phyloP scores from a whole-genome alignment of 352 stramenopile species.

The Saprolegnia parasitica region DNA sequence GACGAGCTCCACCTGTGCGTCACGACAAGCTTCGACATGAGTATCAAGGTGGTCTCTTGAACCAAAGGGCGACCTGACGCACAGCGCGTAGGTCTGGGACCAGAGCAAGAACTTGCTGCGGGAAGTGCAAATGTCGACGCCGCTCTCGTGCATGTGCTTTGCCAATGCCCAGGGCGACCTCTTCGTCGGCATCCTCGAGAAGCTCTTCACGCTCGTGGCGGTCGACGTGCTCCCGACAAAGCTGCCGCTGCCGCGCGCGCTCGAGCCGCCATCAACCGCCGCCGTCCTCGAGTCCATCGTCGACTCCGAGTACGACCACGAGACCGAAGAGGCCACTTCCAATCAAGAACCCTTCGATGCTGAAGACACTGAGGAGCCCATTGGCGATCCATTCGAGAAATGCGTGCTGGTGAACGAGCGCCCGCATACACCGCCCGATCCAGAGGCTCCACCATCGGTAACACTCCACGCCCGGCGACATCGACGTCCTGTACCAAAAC shows the following conservation, averaged over 20 bases:
- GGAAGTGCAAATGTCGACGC: constrained; percentile 51
- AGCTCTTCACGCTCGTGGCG: constrained; percentile 19
- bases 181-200: constrained; percentile 24
- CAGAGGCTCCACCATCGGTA: background rate
- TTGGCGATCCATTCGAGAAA: too few species aligned
- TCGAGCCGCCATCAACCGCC: background rate
- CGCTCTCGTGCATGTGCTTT: constrained; percentile 61
- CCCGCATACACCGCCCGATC: too few species aligned
- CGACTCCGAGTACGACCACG: background rate
- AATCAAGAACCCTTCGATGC: too few species aligned
- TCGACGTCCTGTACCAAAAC: background rate
- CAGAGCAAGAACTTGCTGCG: constrained; percentile 52
- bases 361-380: too few species aligned
- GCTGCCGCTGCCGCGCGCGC: background rate
- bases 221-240: constrained; percentile 22
- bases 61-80: too few species aligned
- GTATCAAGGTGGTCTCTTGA: constrained; percentile 38
- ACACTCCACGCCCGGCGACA: background rate
- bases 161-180: constrained; percentile 59
- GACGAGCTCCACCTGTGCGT: constrained; percentile 51
- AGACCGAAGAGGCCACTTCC: too few species aligned
- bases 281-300: background rate
- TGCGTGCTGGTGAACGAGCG: too few species aligned
- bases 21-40: constrained; percentile 61
- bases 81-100: constrained; percentile 60